Conservation (phyloP, 140 eudicot species). For the Anethum foeniculum region DNA sequence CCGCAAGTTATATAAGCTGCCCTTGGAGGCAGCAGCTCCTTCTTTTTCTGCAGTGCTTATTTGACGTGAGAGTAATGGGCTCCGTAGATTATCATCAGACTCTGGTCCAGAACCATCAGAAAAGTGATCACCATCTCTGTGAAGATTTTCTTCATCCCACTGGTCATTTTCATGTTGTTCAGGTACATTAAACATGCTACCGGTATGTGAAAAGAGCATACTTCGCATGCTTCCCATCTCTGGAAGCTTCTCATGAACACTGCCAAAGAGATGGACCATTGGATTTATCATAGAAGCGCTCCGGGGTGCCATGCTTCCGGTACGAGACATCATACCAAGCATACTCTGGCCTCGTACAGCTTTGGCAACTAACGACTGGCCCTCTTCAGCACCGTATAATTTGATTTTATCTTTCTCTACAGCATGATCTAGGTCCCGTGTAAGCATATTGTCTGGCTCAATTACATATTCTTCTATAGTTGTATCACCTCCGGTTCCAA, state of each 20-base stretch:
- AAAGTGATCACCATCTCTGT: conserved; percentile 20
- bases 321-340: conserved; percentile 52
- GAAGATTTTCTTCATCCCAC: conserved; percentile 74
- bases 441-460: conserved; percentile 60
- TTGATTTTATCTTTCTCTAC: conserved; percentile 58
- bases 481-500: conserved; percentile 76
- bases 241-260: conserved; percentile 71
- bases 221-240: conserved; percentile 65
- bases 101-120: conserved; percentile 54
- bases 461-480: conserved; percentile 81
- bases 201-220: conserved; percentile 57
- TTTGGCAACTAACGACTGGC: conserved; percentile 90
- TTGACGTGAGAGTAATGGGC: conserved; percentile 79
- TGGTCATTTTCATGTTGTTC: conserved; percentile 52
- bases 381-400: conserved; percentile 87
- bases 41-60: conserved; percentile 50
- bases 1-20: conserved; percentile 28
- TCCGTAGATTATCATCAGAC: conserved; percentile 63
- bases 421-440: conserved; percentile 37
- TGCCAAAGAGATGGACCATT: conserved; percentile 72
- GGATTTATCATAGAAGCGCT: conserved; percentile 51
- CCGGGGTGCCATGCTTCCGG: conserved; percentile 54
- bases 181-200: conserved; percentile 69
- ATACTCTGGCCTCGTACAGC: conserved; percentile 85
- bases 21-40: conserved; percentile 21